phyloP scores from a whole-genome alignment of 331 rosid species.

The Telfairia occidentalis region DNA sequence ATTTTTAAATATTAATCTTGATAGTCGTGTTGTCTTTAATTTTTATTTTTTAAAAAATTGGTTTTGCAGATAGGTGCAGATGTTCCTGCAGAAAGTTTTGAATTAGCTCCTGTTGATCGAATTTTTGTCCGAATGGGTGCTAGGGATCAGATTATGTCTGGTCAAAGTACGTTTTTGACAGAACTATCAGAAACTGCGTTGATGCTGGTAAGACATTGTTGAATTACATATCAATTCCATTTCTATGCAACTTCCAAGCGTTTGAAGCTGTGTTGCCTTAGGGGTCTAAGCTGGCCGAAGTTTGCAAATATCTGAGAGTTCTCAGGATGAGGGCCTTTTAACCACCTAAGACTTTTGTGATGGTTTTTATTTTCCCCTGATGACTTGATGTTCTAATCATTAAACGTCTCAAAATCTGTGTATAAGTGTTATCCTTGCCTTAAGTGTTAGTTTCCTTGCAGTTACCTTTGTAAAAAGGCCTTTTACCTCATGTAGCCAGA shows the following conservation, averaged over 20 bases:
- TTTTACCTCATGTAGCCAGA: not conserved
- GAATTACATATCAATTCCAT: not conserved
- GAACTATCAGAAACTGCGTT: conserved; percentile 93
- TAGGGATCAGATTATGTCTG: conserved; percentile 91
- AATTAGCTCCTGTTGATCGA: conserved; percentile 73
- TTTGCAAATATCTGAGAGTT: not conserved
- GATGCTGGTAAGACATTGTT: conserved; percentile 61
- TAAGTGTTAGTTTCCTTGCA: not conserved
- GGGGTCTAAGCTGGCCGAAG: not conserved
- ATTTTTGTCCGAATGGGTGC: conserved; percentile 98
- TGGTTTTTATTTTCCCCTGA: not conserved
- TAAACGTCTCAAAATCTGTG: not conserved
- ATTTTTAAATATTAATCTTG: not conserved
- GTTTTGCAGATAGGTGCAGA: conserved; percentile 78
- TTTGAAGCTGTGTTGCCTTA: not conserved
- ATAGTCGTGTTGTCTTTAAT: not conserved
- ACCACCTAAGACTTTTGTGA: not conserved
- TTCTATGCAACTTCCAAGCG: not conserved
- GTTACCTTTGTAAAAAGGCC: not conserved
- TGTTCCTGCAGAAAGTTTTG: conserved; percentile 87
- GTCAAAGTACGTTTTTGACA: conserved; percentile 91
- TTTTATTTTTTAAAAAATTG: conserved; percentile 1
- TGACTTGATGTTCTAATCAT: not conserved
- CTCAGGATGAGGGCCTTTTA: not conserved
- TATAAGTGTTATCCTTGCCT: not conserved